Base-by-base conservation (phyloP, 1,284 basidiomycete genomes). In the Pulchroboletus neoregius region DNA sequence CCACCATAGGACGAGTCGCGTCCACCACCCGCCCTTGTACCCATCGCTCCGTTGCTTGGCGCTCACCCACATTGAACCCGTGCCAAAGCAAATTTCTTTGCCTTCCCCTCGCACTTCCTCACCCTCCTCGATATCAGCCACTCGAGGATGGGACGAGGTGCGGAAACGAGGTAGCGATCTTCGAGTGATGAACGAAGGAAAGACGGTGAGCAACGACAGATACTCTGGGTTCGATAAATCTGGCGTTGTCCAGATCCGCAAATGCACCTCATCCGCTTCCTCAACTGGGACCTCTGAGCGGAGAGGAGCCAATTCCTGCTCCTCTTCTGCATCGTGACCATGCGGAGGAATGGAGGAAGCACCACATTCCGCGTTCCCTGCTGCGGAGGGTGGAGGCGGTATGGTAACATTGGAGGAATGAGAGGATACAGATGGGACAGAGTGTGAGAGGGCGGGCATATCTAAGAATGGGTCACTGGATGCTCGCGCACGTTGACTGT, bases 401-500 rank as follows among this genome's bases (percentile, higher is more conserved):
- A 59, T 48, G 18, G 73, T 69, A 49, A 71, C 71, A 46, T 71
- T 70, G 27, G 80, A 78, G 8, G 76, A 75, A 46, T 72, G 75
- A n/a, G 82, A 81, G 38, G 75, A 69, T 22, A 72, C 61, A 26
- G 74, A 69, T 45, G 67, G 70, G 28, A 72, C 62, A 23, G 77
- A 75, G 52, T 68, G 73, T 46, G 82, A 79, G 49, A 76, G 70
- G 13, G 71, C 49, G 13, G 82, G 80, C 40, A 83, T 82, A 58
- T 89, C 87, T 51, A 85, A 66, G 65, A 89, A 89, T 49, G 86
- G 86, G 63, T 89, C 87, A 56, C 84, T 87, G 10, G 87, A 78
- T 45, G 85, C 85, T 53, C 85, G 75, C 9, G 78, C 71, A 53
- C 85, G 83, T 60, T 79, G 82, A 43, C 75, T 70, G 49, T 72